These are phyloP conservation scores for Wickerhamomyces hampshirensis DNA, from an alignment of 805 yeast species.

Conservation along the genomic window DNA sequence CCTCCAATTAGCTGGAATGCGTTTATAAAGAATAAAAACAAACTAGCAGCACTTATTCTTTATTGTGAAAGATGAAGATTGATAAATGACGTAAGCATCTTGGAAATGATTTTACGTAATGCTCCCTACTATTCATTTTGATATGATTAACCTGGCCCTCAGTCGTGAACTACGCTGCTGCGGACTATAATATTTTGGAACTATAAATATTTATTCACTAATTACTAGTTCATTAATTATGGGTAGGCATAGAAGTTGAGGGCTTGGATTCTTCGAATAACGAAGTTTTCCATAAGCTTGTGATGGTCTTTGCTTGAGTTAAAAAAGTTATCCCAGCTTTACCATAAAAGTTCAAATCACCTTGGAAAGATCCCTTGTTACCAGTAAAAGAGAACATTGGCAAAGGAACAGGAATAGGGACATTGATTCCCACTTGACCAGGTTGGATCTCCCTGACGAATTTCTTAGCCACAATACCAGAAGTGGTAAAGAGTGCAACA, in stretches of 20 bases:
- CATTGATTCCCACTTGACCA: conserved; percentile 76
- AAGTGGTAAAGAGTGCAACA: conserved; percentile 60
- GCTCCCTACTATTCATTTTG: no score
- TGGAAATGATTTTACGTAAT: no score
- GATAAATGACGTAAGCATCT: no score
- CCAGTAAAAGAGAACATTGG: conserved; percentile 83
- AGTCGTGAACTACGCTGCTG: no score
- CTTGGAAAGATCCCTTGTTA: conserved; percentile 67
- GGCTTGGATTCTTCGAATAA: conserved; percentile 47
- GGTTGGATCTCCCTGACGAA: conserved; percentile 65
- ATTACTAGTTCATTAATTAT: no score
- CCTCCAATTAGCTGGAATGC: no score
- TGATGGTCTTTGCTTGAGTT: conserved; percentile 73
- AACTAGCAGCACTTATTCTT: no score
- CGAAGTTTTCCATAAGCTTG: conserved; percentile 59
- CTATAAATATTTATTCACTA: no score
- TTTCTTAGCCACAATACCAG: conserved; percentile 66
- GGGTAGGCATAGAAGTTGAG: conserved; percentile 66
- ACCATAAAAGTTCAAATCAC: conserved; percentile 77
- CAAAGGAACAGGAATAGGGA: conserved; percentile 76
- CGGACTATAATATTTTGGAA: no score
- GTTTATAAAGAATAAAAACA: no score
- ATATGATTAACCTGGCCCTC: no score
- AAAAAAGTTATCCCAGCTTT: conserved; percentile 68
- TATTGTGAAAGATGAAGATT: no score